These are phyloP conservation scores for Pseudozyma tsukubaensis DNA, from an alignment of 1,284 basidiomycete species.

Conservation along the genomic window DNA sequence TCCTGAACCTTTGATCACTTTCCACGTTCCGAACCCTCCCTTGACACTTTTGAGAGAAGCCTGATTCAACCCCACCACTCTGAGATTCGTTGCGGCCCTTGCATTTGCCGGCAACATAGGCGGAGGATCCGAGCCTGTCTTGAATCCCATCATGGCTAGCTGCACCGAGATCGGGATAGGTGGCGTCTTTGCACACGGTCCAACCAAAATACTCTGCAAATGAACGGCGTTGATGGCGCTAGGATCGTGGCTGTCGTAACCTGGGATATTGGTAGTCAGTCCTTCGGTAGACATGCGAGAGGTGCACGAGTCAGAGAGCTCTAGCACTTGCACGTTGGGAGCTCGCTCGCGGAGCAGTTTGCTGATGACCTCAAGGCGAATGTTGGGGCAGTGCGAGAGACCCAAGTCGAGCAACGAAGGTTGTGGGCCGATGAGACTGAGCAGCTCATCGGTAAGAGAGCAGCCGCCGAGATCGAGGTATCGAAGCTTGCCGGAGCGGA, in stretches of 20 bases:
- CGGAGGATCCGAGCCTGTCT: conserved; percentile 65
- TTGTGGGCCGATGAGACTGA: conserved; percentile 75
- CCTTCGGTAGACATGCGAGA: conserved; percentile 35
- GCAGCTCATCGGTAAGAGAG: conserved; percentile 74
- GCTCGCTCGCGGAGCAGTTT: conserved; percentile 79
- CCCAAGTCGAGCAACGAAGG: conserved; percentile 75
- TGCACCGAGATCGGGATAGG: conserved; percentile 61
- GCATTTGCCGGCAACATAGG: conserved; percentile 29
- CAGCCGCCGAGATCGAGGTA: conserved; percentile 92
- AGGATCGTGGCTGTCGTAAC: conserved; percentile 71
- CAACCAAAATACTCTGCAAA: conserved; percentile 71
- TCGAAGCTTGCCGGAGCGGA: conserved; percentile 79
- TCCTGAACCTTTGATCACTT: conserved; percentile 88
- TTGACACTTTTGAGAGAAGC: conserved; percentile 79
- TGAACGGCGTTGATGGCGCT: conserved; percentile 74
- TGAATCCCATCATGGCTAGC: conserved; percentile 62
- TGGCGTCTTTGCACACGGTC: conserved; percentile 60
- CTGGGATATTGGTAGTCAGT: conserved; percentile 39
- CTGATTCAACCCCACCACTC: conserved; percentile 88
- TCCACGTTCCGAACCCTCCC: conserved; percentile 84
- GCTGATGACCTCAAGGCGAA: conserved; percentile 78
- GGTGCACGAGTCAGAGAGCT: conserved; percentile 77
- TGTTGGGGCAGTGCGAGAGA: conserved; percentile 82
- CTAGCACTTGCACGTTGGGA: conserved; percentile 84
- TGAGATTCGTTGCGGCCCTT: conserved; percentile 75